A percentile compares a stretch with the other conserved stretches of the same genome.
These are phyloP conservation scores for Fusarium foetens DNA, from an alignment of 2,329 filamentous ascomycete genomes.

Conservation along the genomic window DNA sequence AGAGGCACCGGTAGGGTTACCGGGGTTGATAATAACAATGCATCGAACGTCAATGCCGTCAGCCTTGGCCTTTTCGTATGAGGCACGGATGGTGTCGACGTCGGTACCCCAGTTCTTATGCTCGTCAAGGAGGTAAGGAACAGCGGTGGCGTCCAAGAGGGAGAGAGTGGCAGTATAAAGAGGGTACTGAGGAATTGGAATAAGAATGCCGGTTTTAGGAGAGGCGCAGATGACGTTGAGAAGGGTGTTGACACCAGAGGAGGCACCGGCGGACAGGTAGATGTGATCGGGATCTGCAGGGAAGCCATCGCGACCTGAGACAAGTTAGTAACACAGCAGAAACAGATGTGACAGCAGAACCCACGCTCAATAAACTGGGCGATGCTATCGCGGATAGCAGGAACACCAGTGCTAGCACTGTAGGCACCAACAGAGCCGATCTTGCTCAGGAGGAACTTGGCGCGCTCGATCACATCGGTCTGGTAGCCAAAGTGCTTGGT, in stretches of 20 bases:
- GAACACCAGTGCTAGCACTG: constrained; percentile 90
- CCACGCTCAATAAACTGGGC: constrained; percentile 90
- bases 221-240: constrained; percentile 87
- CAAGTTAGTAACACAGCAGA: background rate
- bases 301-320: constrained; percentile 83
- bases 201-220: constrained; percentile 82
- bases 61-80: constrained; percentile 78
- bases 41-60: constrained; percentile 88
- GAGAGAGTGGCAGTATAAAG: constrained; percentile 95
- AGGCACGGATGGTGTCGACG: constrained; percentile 76
- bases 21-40: constrained; percentile 97
- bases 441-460: constrained; percentile 80
- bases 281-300: constrained; percentile 82
- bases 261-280: constrained; percentile 92
- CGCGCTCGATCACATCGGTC: constrained; percentile 86
- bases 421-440: constrained; percentile 95
- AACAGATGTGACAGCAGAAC: constrained; percentile 44
- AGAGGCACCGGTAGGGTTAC: constrained; percentile 94
- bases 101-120: constrained; percentile 87
- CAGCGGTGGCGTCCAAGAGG: constrained; percentile 83
- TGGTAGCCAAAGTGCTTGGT: constrained; percentile 83
- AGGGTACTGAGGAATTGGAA: constrained; percentile 97
- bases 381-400: constrained; percentile 86
- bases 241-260: constrained; percentile 93
- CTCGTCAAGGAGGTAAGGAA: constrained; percentile 96